These are phyloP conservation scores for Malassezia caprae DNA, from an alignment of 1,284 basidiomycete species.

Conservation along the genomic window DNA sequence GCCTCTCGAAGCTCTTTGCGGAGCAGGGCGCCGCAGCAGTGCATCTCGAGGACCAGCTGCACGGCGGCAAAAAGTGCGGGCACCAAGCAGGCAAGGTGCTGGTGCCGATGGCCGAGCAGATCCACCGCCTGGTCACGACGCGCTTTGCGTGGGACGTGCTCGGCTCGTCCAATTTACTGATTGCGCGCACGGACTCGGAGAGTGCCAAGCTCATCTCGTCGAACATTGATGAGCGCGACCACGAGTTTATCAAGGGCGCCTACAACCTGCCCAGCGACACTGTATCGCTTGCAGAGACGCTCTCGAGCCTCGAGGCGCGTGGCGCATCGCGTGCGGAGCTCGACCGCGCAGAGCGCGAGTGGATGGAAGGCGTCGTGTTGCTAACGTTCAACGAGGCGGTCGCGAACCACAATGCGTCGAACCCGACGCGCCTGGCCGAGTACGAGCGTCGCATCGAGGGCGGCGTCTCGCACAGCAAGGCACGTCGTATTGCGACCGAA, in stretches of 20 bases:
- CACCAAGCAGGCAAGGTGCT: slow-evolving; percentile 88
- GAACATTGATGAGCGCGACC: slow-evolving; percentile 67
- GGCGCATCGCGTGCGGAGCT: slow-evolving; percentile 35
- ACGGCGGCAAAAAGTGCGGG: slow-evolving; percentile 58
- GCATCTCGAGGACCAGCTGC: slow-evolving; percentile 47
- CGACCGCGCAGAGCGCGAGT: slow-evolving; percentile 41
- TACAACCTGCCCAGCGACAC: slow-evolving; percentile 38
- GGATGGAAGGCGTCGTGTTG: slow-evolving; percentile 46
- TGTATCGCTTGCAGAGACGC: slow-evolving; percentile 36
- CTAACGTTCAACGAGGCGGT: slow-evolving; percentile 76
- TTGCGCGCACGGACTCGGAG: slow-evolving; percentile 84
- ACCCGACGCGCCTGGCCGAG: slow-evolving; percentile 51
- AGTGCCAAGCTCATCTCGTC: slow-evolving; percentile 75
- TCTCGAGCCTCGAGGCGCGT: slow-evolving; percentile 32
- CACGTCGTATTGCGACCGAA: slow-evolving; percentile 62
- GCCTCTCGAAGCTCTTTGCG: slow-evolving; percentile 47
- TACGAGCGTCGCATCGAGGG: slow-evolving; percentile 56
- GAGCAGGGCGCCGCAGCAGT: slow-evolving; percentile 51
- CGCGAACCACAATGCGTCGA: slow-evolving; percentile 44
- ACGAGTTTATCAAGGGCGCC: slow-evolving; percentile 49
- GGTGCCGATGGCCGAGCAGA: slow-evolving; percentile 74
- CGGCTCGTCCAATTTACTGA: slow-evolving; percentile 73
- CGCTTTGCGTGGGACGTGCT: slow-evolving; percentile 81
- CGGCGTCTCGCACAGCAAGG: slow-evolving; percentile 66
- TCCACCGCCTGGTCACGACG: slow-evolving; percentile 68